Conservation (phyloP, 768 basidiomycete genomes). For the Suillus subluteus region DNA sequence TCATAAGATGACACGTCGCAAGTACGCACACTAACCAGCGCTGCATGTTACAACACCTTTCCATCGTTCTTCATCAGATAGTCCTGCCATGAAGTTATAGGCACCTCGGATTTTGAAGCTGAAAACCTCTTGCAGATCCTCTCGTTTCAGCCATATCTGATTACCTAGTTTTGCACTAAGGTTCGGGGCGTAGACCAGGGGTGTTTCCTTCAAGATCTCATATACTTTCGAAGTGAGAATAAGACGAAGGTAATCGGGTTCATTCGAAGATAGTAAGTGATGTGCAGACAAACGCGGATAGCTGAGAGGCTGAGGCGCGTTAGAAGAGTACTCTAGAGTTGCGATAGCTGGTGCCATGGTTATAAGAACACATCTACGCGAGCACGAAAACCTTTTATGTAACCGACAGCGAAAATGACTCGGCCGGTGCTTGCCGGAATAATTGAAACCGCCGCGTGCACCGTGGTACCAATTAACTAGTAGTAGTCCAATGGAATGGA, state of each 20-base stretch:
- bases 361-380: not conserved
- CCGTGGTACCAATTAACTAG: not conserved
- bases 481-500: not conserved
- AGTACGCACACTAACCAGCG: conserved; percentile 84
- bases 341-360: conserved; percentile 40
- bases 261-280: conserved; percentile 61
- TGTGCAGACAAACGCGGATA: conserved; percentile 75
- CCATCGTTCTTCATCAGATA: conserved; percentile 89
- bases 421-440: conserved; percentile 1
- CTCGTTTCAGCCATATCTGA: conserved; percentile 94
- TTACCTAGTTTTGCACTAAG: conserved; percentile 89
- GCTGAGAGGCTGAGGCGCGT: conserved; percentile 63
- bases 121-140: conserved; percentile 97
- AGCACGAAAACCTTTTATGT: not conserved
- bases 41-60: conserved; percentile 98
- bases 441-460: not conserved
- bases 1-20: conserved; percentile 13
- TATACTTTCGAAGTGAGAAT: conserved; percentile 92
- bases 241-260: conserved; percentile 87
- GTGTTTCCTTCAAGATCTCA: conserved; percentile 87
- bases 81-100: conserved; percentile 96
- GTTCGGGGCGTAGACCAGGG: conserved; percentile 84
- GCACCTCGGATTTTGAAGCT: conserved; percentile 99
- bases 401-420: not conserved
- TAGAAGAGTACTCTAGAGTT: conserved; percentile 69